Conservation (phyloP, 1,284 basidiomycete genomes). For the Cystobasidium pallidum region DNA sequence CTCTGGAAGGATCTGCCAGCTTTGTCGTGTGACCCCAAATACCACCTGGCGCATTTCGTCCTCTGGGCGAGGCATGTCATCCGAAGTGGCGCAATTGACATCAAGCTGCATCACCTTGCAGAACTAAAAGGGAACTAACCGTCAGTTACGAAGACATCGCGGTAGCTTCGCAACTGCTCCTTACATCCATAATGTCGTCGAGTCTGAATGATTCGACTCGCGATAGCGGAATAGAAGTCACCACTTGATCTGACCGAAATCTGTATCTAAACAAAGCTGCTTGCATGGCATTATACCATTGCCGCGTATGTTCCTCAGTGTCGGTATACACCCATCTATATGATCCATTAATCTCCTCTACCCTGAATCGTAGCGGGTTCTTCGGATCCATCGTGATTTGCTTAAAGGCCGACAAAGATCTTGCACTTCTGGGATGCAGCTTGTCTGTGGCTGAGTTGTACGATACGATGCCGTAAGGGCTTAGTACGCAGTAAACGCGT, state of each 20-base stretch:
- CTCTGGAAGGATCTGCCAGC: conserved; percentile 15
- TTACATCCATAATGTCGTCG: conserved; percentile 26
- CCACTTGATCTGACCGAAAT: conserved; percentile 7
- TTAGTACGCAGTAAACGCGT: conserved; percentile 10
- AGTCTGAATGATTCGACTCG: conserved; percentile 9
- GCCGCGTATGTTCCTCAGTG: conserved; percentile 6
- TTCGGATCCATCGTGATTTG: conserved; percentile 11
- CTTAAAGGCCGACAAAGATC: conserved; percentile 15
- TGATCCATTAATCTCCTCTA: conserved; percentile 3
- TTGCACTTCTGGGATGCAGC: conserved; percentile 9
- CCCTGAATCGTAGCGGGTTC: conserved; percentile 10
- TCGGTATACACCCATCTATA: conserved; percentile 13
- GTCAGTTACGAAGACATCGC: not conserved
- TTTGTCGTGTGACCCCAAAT: conserved; percentile 5
- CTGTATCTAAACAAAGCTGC: conserved; percentile 25
- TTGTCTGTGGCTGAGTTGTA: conserved; percentile 18
- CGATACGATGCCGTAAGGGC: conserved; percentile 1
- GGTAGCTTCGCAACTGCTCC: not conserved
- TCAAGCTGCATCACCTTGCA: conserved; percentile 20
- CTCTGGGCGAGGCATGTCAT: not conserved
- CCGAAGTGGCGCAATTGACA: conserved; percentile 12
- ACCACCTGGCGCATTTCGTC: conserved; percentile 5
- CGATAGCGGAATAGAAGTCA: conserved; percentile 7
- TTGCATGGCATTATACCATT: conserved; percentile 18
- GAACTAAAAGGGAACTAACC: not conserved